Evolutionary conservation across 164 flowering plant genomes (phyloP).

Genomic region (Macadamia tetraphylla): DNA sequence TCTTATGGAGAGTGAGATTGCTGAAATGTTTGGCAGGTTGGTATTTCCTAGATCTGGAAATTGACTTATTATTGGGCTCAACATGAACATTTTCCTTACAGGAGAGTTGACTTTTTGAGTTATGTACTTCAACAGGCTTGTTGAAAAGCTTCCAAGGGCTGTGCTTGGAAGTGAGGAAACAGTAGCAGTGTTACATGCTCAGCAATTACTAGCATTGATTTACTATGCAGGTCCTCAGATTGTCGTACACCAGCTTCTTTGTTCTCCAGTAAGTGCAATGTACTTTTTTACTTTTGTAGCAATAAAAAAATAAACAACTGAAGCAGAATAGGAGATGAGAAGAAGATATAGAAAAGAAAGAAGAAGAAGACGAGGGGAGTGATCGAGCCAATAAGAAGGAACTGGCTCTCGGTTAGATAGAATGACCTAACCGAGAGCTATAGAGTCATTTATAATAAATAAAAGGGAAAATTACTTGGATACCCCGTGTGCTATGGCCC

Average conservation of each 20-base stretch:
- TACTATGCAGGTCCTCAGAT: constrained; percentile 86
- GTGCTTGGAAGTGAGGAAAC: constrained; percentile 75
- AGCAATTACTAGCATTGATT: constrained; percentile 61
- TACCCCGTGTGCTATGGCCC: too few relatives aligned
- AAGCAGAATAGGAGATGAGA: too few relatives aligned
- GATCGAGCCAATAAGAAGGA: too few relatives aligned
- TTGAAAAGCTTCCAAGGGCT: constrained; percentile 76
- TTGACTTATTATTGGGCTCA: too few relatives aligned
- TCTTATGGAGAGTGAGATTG: constrained; percentile 46
- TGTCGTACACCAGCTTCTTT: constrained; percentile 65
- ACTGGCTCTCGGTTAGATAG: too few relatives aligned
- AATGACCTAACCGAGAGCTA: too few relatives aligned
- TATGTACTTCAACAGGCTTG: constrained; percentile 41
- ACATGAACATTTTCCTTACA: not conserved
- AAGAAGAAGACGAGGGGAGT: too few relatives aligned
- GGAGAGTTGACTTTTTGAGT: constrained; percentile 1
- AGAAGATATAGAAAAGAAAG: too few relatives aligned
- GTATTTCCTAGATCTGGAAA: not conserved
- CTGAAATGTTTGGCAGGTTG: constrained; percentile 70
- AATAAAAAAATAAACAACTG: too few relatives aligned
- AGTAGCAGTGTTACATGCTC: constrained; percentile 63
- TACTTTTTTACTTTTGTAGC: not conserved
- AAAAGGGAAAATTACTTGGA: too few relatives aligned
- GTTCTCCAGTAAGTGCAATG: constrained; percentile 60
- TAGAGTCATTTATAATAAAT: too few relatives aligned